Conservation (phyloP, 345 rosid genomes). For the Jatropha curcas region DNA sequence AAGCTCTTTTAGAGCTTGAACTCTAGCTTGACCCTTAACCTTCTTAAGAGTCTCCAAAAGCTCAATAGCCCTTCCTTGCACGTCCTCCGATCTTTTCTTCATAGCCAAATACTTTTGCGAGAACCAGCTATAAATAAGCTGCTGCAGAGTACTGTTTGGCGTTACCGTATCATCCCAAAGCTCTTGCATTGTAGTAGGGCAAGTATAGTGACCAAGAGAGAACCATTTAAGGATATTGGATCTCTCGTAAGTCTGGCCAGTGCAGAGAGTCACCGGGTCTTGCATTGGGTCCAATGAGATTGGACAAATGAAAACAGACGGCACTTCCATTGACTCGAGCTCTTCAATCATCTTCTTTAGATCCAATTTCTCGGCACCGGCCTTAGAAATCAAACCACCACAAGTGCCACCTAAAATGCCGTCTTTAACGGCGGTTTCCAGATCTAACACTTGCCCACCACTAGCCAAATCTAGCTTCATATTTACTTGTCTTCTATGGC, state of each 20-base stretch:
- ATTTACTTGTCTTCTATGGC: not conserved
- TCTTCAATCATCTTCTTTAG: conserved; percentile 63
- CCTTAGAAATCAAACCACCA: conserved; percentile 33
- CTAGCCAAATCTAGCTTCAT: not conserved
- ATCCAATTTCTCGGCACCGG: conserved; percentile 52
- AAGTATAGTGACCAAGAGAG: conserved; percentile 63
- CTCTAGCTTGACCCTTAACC: conserved; percentile 66
- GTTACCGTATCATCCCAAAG: conserved; percentile 71
- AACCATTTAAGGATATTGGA: conserved; percentile 75
- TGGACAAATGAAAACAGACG: conserved; percentile 73
- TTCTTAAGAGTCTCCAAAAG: conserved; percentile 54
- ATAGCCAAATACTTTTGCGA: conserved; percentile 56
- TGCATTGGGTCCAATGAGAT: conserved; percentile 80
- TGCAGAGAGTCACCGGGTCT: conserved; percentile 78
- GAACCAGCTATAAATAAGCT: conserved; percentile 67
- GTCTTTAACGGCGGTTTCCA: conserved; percentile 66
- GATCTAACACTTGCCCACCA: conserved; percentile 51
- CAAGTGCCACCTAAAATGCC: conserved; percentile 58
- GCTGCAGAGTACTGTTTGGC: conserved; percentile 63
- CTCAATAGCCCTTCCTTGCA: conserved; percentile 62
- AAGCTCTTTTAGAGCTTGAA: conserved; percentile 63
- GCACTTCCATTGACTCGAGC: conserved; percentile 56
- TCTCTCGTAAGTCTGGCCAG: conserved; percentile 79
- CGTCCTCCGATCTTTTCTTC: conserved; percentile 74
- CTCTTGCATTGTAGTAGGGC: conserved; percentile 87